Conservation (phyloP, 2,329 filamentous ascomycete genomes). For the Grosmannia penicillata region DNA sequence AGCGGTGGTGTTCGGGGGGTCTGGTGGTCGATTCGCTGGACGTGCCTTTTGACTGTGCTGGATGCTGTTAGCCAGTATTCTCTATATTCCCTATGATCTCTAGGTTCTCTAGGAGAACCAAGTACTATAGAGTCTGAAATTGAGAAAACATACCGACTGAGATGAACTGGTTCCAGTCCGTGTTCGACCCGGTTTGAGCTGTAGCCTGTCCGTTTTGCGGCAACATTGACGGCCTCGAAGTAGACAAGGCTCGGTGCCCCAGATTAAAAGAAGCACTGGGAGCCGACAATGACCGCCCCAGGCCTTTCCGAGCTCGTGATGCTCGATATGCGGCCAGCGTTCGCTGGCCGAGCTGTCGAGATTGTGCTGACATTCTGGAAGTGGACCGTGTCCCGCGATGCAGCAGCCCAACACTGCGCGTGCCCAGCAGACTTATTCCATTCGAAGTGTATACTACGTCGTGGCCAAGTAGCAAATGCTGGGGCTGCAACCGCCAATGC, state of each 20-base stretch:
- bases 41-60: not conserved
- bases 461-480: too few relatives aligned
- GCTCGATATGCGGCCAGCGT: too few relatives aligned
- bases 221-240: not conserved
- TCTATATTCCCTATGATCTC: not conserved
- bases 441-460: too few relatives aligned
- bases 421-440: not conserved
- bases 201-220: not conserved
- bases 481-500: too few relatives aligned
- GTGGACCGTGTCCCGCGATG: too few relatives aligned
- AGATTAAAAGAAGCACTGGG: too few relatives aligned
- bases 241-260: too few relatives aligned
- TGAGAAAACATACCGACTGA: not conserved
- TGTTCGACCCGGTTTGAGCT: not conserved
- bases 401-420: not conserved
- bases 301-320: too few relatives aligned
- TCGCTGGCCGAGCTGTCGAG: not conserved
- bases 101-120: not conserved
- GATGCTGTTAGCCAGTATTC: not conserved
- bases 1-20: conserved; percentile 7
- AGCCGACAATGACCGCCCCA: too few relatives aligned
- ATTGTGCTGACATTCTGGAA: too few relatives aligned
- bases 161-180: conserved; percentile 12
- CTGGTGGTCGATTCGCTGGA: not conserved
- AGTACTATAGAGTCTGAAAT: not conserved